phyloP scores from a whole-genome alignment of 164 flowering plant genomes.

The Stephania yunnanensis region DNA sequence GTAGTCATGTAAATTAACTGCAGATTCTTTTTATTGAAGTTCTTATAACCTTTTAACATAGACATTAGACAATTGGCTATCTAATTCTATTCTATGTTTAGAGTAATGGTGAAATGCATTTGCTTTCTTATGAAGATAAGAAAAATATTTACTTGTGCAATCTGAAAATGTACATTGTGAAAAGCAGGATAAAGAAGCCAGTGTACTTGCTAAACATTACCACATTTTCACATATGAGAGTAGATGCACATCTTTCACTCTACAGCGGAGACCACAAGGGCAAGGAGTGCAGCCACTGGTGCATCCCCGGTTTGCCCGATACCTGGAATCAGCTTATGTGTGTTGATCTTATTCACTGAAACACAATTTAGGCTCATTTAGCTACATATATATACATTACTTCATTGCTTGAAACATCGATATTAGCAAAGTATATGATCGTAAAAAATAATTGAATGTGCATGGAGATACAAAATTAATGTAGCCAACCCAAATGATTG shows the following conservation, averaged over 20 bases:
- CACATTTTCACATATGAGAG: conserved; percentile 32
- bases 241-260: conserved; percentile 36
- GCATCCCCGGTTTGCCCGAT: conserved; percentile 53
- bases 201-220: conserved; percentile 36
- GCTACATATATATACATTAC: background rate
- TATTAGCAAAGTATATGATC: no score
- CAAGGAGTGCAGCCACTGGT: conserved; percentile 65
- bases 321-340: conserved; percentile 51
- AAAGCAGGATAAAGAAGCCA: conserved; percentile 23
- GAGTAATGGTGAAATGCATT: background rate
- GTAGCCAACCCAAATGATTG: background rate
- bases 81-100: background rate
- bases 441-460: background rate
- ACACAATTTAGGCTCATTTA: background rate
- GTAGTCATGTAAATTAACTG: no score
- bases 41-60: background rate
- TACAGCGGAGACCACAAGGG: conserved; percentile 29
- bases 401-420: background rate
- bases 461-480: background rate
- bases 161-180: no score
- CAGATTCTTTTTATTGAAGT: background rate
- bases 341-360: conserved; percentile 23
- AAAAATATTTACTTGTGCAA: background rate
- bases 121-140: background rate
- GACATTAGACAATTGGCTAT: background rate